Percentiles rank a stretch among this genome's conserved stretches.
Conservation (phyloP, 2,329 filamentous ascomycete genomes). For the Colletotrichum cuscutae region DNA sequence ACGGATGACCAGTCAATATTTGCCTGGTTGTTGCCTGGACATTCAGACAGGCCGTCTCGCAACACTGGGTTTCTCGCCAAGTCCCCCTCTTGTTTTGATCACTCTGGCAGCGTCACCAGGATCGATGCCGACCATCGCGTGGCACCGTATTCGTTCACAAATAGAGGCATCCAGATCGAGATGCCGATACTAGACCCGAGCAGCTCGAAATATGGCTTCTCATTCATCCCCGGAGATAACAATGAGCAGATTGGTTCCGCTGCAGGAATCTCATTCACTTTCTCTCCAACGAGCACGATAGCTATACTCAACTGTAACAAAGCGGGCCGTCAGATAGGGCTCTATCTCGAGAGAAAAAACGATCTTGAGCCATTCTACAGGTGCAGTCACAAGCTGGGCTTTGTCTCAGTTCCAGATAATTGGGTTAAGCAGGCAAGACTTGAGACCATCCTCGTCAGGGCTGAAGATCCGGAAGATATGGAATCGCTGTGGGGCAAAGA, state of each 20-base stretch:
- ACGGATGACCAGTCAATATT: not conserved
- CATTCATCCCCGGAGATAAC: not conserved
- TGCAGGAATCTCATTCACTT: not conserved
- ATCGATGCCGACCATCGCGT: not conserved
- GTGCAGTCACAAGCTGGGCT: not conserved
- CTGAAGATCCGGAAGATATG: not conserved
- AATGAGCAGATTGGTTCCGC: not conserved
- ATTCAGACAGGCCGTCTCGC: not conserved
- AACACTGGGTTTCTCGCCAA: not conserved
- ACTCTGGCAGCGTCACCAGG: not conserved
- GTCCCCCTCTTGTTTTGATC: not conserved
- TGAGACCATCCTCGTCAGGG: not conserved
- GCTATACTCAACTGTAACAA: not conserved
- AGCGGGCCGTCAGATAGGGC: not conserved
- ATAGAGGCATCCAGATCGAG: not conserved
- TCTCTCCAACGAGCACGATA: not conserved
- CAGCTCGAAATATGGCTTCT: not conserved
- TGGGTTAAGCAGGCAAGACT: not conserved
- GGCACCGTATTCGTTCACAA: not conserved
- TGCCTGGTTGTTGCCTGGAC: not conserved
- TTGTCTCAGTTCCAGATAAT: not conserved
- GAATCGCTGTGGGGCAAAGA: not conserved
- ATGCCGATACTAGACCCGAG: not conserved
- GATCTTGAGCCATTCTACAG: not conserved
- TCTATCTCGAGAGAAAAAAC: not conserved